Percentiles rank a stretch among this genome's conserved stretches.
These are phyloP conservation scores for Leccinum longicurvipes DNA, from an alignment of 768 basidiomycete genomes.

Conservation along the genomic window DNA sequence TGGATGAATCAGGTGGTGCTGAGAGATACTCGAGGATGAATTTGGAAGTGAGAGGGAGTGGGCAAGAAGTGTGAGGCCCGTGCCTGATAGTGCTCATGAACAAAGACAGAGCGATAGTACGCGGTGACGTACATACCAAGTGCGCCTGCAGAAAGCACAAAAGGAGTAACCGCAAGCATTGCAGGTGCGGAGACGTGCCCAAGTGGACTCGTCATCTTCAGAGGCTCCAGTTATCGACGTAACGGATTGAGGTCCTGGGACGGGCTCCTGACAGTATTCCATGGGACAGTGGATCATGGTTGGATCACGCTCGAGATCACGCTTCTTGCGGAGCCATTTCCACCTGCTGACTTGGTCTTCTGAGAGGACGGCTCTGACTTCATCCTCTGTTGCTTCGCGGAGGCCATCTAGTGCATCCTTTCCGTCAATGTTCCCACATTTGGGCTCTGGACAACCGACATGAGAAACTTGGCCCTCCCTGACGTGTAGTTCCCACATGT, in stretches of 20 bases:
- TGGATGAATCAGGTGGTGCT: conserved; percentile 47
- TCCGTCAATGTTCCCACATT: conserved; percentile 58
- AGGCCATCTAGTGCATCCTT: conserved; percentile 21
- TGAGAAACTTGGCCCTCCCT: conserved; percentile 70
- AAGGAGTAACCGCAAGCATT: conserved; percentile 71
- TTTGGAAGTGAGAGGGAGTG: conserved; percentile 61
- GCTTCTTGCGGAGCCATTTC: conserved; percentile 74
- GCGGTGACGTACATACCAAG: conserved; percentile 54
- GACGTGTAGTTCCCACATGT: conserved; percentile 83
- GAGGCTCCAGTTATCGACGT: conserved; percentile 15
- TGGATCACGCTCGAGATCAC: conserved; percentile 73
- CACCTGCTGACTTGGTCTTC: conserved; percentile 66
- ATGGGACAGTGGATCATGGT: conserved; percentile 79
- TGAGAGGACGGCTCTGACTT: conserved; percentile 68
- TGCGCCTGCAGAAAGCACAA: conserved; percentile 76
- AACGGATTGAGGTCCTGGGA: conserved; percentile 49
- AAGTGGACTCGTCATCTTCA: conserved; percentile 56
- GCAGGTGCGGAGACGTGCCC: conserved; percentile 73
- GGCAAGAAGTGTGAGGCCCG: conserved; percentile 71
- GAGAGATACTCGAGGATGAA: conserved; percentile 67
- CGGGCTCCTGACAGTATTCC: conserved; percentile 75
- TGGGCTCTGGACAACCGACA: conserved; percentile 79
- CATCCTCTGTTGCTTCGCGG: conserved; percentile 61
- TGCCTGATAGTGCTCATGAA: conserved; percentile 53
- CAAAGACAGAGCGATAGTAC: not conserved